phyloP scores from a whole-genome alignment of 371 early-diverging fungal species.

The Conidiobolus incongruus region DNA sequence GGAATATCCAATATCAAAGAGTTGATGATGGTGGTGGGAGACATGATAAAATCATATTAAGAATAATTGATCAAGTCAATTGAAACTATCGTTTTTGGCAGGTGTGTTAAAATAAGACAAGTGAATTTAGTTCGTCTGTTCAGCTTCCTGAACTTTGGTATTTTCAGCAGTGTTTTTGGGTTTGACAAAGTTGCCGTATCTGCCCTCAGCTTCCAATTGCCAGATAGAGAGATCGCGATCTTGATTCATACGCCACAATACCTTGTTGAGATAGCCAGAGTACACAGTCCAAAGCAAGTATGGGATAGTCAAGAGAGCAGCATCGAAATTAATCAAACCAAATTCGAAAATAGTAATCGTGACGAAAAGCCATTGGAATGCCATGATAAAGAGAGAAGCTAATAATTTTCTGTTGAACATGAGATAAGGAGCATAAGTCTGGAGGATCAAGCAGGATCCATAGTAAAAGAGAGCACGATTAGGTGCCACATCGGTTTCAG shows the following conservation, averaged over 20 bases:
- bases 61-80: no score
- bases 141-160: no score
- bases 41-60: no score
- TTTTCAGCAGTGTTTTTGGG: no score
- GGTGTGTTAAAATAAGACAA: no score
- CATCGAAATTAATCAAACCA: neutral
- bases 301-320: neutral
- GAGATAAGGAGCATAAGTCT: neutral
- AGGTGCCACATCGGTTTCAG: neutral
- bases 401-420: neutral
- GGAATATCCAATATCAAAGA: no score
- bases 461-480: neutral
- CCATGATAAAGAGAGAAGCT: neutral
- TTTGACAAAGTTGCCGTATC: no score
- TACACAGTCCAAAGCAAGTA: neutral
- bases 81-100: no score
- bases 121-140: no score
- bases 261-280: neutral
- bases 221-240: no score
- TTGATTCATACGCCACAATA: neutral
- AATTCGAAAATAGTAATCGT: conserved; percentile 1
- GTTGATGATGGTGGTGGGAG: no score
- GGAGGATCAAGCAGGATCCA: neutral
- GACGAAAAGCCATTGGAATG: neutral
- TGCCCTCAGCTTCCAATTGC: no score